These are phyloP conservation scores for Aspergillus chevalieri DNA, from an alignment of 2,329 filamentous ascomycete genomes.

Conservation along the genomic window DNA sequence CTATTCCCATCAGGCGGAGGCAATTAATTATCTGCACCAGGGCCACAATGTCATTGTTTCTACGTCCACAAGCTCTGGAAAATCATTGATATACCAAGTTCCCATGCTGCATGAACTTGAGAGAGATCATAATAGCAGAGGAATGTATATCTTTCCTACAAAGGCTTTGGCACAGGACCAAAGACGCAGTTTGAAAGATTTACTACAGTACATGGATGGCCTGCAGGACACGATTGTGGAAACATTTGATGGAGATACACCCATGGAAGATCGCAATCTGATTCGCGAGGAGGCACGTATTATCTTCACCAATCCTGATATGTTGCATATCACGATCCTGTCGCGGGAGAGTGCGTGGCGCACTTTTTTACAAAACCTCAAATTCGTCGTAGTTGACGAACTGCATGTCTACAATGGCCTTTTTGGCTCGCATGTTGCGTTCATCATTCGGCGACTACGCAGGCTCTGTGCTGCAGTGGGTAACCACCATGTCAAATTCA, in stretches of 20 bases:
- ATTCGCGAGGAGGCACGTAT: slow-evolving; percentile 86
- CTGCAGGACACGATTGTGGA: slow-evolving; percentile 74
- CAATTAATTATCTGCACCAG: slow-evolving; percentile 78
- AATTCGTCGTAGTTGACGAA: slow-evolving; percentile 86
- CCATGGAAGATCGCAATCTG: slow-evolving; percentile 66
- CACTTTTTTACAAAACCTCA: slow-evolving; percentile 77
- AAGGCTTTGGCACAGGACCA: slow-evolving; percentile 96
- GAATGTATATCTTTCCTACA: slow-evolving; percentile 97
- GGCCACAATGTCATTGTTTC: slow-evolving; percentile 86
- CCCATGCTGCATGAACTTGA: slow-evolving; percentile 86
- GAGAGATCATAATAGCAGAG: slow-evolving; percentile 66
- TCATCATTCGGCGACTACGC: slow-evolving; percentile 85
- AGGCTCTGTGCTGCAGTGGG: slow-evolving; percentile 86
- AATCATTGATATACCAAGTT: slow-evolving; percentile 95
- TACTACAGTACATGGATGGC: slow-evolving; percentile 72
- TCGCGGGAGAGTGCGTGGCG: slow-evolving; percentile 89
- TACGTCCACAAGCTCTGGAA: slow-evolving; percentile 93
- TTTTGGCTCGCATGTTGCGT: slow-evolving; percentile 87
- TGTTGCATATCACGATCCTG: slow-evolving; percentile 90
- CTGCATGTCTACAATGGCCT: slow-evolving; percentile 94
- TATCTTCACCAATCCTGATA: slow-evolving; percentile 97
- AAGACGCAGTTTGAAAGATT: slow-evolving; percentile 75
- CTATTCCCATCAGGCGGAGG: slow-evolving; percentile 88
- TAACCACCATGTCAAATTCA: slow-evolving; percentile 77
- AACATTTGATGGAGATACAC: slow-evolving; percentile 93